These are phyloP conservation scores for Begonia peltatifolia DNA, from an alignment of 306 rosid species.

Conservation along the genomic window DNA sequence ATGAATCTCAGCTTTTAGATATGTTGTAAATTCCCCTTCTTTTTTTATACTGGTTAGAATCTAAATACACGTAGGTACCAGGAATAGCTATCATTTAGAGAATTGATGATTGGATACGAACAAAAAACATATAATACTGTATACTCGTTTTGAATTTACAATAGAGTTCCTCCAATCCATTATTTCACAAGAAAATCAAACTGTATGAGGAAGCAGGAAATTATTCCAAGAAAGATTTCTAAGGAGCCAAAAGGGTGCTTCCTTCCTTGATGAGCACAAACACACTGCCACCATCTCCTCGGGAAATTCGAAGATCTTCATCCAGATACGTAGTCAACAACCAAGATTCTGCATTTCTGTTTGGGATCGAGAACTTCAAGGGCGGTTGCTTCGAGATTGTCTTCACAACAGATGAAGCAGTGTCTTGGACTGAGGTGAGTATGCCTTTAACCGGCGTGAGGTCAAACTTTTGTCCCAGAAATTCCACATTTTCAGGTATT, in stretches of 20 bases:
- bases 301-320: slow-evolving; percentile 58
- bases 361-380: slow-evolving; percentile 49
- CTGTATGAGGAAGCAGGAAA: neutral
- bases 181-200: neutral
- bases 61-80: no score
- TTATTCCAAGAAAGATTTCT: neutral
- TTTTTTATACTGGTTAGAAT: neutral
- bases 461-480: slow-evolving; percentile 72
- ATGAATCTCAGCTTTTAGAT: no score
- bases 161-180: neutral
- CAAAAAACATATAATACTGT: neutral
- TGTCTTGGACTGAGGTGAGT: slow-evolving; percentile 53
- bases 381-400: slow-evolving; percentile 73
- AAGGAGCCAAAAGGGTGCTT: slow-evolving; percentile 29
- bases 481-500: slow-evolving; percentile 77
- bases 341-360: slow-evolving; percentile 61
- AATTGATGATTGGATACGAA: neutral
- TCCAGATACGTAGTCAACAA: slow-evolving; percentile 78
- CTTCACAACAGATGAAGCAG: slow-evolving; percentile 66
- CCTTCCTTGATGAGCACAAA: slow-evolving; percentile 84
- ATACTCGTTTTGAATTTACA: neutral
- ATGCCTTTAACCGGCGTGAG: slow-evolving; percentile 61
- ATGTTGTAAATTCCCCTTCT: neutral
- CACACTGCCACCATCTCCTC: slow-evolving; percentile 70
- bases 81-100: neutral